A percentile compares a stretch with the other conserved stretches of the same genome.
These are phyloP conservation scores for Aspergillus bridgeri DNA, from an alignment of 495 filamentous ascomycete species.

Conservation along the genomic window DNA sequence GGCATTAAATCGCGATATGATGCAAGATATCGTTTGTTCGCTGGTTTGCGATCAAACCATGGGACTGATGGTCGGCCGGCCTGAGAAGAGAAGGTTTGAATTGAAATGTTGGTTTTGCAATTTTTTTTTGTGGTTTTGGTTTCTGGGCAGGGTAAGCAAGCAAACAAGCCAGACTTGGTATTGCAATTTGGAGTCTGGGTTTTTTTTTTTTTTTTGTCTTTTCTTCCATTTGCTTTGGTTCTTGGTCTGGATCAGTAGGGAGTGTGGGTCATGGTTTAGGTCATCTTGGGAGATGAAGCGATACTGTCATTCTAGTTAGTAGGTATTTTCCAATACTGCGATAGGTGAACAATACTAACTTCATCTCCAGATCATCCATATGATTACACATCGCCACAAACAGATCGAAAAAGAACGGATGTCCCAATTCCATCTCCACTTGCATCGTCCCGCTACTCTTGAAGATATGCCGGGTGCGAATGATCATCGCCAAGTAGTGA, in stretches of 20 bases:
- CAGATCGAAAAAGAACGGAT: conserved; percentile 91
- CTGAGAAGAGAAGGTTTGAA: neutral
- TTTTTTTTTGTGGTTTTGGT: neutral
- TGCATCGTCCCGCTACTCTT: conserved; percentile 97
- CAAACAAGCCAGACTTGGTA: neutral
- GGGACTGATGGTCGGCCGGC: neutral
- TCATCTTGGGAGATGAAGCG: neutral
- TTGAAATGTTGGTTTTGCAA: neutral
- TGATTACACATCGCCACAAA: conserved; percentile 98
- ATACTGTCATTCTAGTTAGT: neutral
- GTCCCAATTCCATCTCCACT: conserved; percentile 92
- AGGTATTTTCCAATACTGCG: neutral
- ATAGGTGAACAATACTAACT: neutral
- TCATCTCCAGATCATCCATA: conserved; percentile 74
- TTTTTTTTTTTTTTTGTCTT: neutral
- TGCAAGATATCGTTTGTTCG: no score
- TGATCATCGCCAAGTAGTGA: conserved; percentile 92
- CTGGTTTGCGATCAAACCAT: no score
- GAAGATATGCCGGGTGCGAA: conserved; percentile 88
- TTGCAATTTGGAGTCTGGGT: neutral
- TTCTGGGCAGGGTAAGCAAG: neutral
- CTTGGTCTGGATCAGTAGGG: neutral
- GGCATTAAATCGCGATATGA: neutral
- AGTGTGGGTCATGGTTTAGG: neutral
- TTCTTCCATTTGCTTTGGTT: no score